Evolutionary conservation across 2,329 filamentous ascomycete genomes (phyloP), one percentile per base, ranked within the genome.

Genomic region (Fusarium anguioides): DNA sequence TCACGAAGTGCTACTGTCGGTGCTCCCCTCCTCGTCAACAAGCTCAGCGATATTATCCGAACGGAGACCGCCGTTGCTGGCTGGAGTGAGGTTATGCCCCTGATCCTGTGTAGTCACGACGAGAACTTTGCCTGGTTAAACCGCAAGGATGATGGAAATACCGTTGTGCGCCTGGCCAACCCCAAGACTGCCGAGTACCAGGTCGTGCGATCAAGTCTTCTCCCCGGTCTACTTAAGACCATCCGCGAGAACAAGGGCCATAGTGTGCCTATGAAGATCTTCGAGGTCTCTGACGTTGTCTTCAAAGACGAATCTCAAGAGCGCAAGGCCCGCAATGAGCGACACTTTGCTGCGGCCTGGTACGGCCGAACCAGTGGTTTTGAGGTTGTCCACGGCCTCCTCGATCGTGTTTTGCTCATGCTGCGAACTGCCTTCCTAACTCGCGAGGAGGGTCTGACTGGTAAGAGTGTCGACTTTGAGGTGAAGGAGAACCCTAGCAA

Each of bases 81-180:
- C 60, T 99, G 96, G 96, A 91, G 89, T 54, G 96, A 99, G 82
- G 95, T 97, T 55, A 90, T 99, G 87, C 95, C 96, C 24, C 85
- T 99, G 26, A 98, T 97, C 71, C 88, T 99, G 54, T 99, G 96
- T 85, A 97, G 93, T 42, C 94, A 97, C 78, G 95, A 98, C 75
- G 96, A 99, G 85, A 99, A 99, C 83, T 99, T 98, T 78, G 90
- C 86, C 60, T 97, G 93, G 91, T 84, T 99, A 15, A 97, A 97
- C 81, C 91, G 94, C 75, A 89, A 89, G 75, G 94, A 97, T 71
- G 92, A 97, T 73, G 93, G 93, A 67, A 90, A 86, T 59, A 93
- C 90, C 0, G 94, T 93, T 26, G 88, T 97, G 70, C 90, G 89
- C 72, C 89, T 97, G 37, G 92, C 92, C 67, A 97, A 97, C 78